phyloP scores from a whole-genome alignment of 2,329 filamentous ascomycete species.

The Pochonia chlamydosporia region DNA sequence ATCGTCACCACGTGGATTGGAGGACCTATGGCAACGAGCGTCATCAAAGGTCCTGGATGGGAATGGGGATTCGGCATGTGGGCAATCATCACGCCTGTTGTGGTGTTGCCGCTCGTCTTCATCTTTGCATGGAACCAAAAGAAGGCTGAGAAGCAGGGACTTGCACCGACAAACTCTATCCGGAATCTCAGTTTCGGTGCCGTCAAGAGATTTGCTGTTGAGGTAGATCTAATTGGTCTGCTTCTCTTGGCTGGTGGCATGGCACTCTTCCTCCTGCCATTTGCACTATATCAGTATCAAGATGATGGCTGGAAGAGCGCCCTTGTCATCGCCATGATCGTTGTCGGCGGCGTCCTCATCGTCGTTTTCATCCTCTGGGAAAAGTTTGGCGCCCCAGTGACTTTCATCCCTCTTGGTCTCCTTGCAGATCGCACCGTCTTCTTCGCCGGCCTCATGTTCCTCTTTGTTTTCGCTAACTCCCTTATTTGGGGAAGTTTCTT shows the following conservation, averaged over 20 bases:
- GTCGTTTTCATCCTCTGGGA: slow-evolving; percentile 43
- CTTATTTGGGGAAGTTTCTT: slow-evolving; percentile 34
- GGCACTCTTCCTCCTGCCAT: slow-evolving; percentile 51
- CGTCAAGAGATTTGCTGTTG: slow-evolving; percentile 43
- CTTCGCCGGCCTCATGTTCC: slow-evolving; percentile 27
- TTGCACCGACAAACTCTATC: slow-evolving; percentile 36
- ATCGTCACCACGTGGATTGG: slow-evolving; percentile 61
- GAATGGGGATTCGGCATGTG: slow-evolving; percentile 65
- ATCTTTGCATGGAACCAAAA: slow-evolving; percentile 53
- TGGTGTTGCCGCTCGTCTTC: slow-evolving; percentile 50
- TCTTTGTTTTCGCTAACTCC: slow-evolving; percentile 30
- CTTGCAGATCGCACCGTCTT: slow-evolving; percentile 35
- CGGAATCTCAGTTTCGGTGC: slow-evolving; percentile 38
- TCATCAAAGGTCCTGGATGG: slow-evolving; percentile 49
- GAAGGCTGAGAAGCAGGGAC: slow-evolving; percentile 51
- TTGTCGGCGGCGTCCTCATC: slow-evolving; percentile 48
- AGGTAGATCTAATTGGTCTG: slow-evolving; percentile 49
- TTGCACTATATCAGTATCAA: slow-evolving; percentile 39
- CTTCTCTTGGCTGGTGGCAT: slow-evolving; percentile 44
- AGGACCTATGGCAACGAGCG: slow-evolving; percentile 46
- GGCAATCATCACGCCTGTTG: slow-evolving; percentile 55
- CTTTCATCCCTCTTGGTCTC: slow-evolving; percentile 44
- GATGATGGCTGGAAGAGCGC: slow-evolving; percentile 36
- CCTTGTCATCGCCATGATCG: slow-evolving; percentile 42
- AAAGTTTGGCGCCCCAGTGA: slow-evolving; percentile 43